Percentiles rank a stretch among this genome's conserved stretches.
Conservation (phyloP, 768 basidiomycete species). For the Pisolithus albus region DNA sequence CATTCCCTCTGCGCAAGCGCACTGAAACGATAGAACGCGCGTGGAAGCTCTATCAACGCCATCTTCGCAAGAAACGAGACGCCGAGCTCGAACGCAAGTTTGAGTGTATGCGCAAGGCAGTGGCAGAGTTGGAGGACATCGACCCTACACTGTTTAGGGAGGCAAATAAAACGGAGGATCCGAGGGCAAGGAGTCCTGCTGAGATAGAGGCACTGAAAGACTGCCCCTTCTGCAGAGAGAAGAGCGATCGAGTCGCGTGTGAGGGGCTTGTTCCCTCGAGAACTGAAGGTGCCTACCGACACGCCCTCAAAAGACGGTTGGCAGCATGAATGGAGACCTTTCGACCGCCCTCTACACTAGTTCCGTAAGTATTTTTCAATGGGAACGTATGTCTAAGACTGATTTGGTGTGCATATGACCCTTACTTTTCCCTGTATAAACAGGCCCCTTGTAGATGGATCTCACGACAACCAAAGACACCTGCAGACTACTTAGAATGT, state of each 20-base stretch:
- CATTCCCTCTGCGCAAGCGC: constrained; percentile 84
- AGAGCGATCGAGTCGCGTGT: constrained; percentile 70
- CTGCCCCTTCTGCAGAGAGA: constrained; percentile 58
- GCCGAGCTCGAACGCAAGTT: constrained; percentile 72
- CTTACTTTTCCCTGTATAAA: neutral
- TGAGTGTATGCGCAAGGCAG: constrained; percentile 73
- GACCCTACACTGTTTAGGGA: constrained; percentile 53
- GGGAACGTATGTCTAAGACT: neutral
- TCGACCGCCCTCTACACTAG: constrained; percentile 39
- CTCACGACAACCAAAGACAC: constrained; percentile 3
- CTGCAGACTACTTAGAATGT: constrained; percentile 13
- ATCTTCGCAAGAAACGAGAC: constrained; percentile 61
- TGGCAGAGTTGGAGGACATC: constrained; percentile 64
- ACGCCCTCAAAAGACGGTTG: constrained; percentile 77
- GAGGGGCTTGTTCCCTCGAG: constrained; percentile 81
- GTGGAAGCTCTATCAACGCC: constrained; percentile 76
- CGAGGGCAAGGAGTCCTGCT: constrained; percentile 48
- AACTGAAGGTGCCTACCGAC: constrained; percentile 79
- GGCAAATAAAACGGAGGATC: constrained; percentile 70
- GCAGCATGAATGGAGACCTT: constrained; percentile 81
- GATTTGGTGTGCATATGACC: neutral
- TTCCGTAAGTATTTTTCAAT: neutral
- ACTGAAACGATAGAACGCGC: constrained; percentile 90
- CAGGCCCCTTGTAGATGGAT: neutral
- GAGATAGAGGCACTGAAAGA: constrained; percentile 57